Evolutionary conservation across 2,329 filamentous ascomycete species (phyloP).

Genomic region (Fusarium citri): DNA sequence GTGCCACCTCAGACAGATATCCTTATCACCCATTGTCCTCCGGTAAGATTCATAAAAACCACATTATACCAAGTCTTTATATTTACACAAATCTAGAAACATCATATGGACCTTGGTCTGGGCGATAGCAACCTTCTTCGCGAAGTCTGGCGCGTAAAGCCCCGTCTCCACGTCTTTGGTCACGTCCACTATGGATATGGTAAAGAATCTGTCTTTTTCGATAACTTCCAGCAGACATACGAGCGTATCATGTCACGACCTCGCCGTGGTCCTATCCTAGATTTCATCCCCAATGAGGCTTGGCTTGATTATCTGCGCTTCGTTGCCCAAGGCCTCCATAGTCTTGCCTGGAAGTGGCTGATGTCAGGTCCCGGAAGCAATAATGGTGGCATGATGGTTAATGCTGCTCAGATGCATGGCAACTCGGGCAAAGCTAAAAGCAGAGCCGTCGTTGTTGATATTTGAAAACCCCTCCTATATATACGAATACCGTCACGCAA

Average conservation of each 20-base stretch:
- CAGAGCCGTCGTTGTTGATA: slow-evolving; percentile 52
- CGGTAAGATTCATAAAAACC: slow-evolving; percentile 56
- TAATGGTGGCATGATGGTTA: slow-evolving; percentile 65
- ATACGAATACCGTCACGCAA: neutral
- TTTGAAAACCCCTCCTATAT: slow-evolving; percentile 31
- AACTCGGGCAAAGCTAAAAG: slow-evolving; percentile 62
- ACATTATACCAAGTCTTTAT: neutral
- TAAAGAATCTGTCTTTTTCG: slow-evolving; percentile 76
- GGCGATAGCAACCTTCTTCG: slow-evolving; percentile 77
- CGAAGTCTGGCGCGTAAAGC: slow-evolving; percentile 80
- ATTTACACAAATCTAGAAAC: slow-evolving; percentile 57
- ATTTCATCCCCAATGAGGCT: slow-evolving; percentile 58
- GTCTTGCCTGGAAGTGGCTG: slow-evolving; percentile 66
- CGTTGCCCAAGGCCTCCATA: slow-evolving; percentile 58
- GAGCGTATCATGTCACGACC: slow-evolving; percentile 69
- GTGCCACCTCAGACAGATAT: slow-evolving; percentile 80
- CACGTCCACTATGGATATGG: slow-evolving; percentile 85
- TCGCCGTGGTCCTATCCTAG: slow-evolving; percentile 57
- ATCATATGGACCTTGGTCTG: slow-evolving; percentile 75
- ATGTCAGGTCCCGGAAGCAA: slow-evolving; percentile 65
- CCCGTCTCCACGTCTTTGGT: slow-evolving; percentile 83
- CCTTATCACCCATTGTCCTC: slow-evolving; percentile 84
- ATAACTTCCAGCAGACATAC: slow-evolving; percentile 77
- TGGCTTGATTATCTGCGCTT: slow-evolving; percentile 62
- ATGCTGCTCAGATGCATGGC: slow-evolving; percentile 67